Evolutionary conservation across 192 early-diverging fungal genomes (phyloP).

Genomic region (Entomortierella parvispora): DNA sequence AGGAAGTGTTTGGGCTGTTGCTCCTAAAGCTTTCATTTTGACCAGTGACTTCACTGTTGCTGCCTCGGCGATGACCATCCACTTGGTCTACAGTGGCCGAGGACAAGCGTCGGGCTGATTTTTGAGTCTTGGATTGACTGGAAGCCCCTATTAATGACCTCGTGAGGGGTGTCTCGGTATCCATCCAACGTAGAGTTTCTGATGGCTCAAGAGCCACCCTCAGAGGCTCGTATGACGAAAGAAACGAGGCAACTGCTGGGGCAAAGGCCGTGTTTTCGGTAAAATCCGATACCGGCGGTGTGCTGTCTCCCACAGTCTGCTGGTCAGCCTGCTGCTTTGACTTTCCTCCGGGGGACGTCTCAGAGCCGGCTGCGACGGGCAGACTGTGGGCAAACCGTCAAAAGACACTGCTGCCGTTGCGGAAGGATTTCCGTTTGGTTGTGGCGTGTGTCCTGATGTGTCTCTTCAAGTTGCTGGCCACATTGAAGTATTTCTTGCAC

Average conservation of each 20-base stretch:
- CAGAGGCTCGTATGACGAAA: too few relatives aligned
- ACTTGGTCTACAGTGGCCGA: background rate
- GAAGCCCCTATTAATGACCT: background rate
- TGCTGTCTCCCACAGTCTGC: background rate
- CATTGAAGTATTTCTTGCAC: conserved; percentile 39
- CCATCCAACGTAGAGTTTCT: conserved; percentile 21
- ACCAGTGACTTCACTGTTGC: background rate
- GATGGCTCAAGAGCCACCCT: background rate
- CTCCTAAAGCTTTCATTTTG: too few relatives aligned
- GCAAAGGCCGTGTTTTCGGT: too few relatives aligned
- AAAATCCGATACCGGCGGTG: too few relatives aligned
- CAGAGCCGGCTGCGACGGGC: background rate
- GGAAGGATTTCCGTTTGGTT: conserved; percentile 21
- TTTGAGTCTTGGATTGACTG: background rate
- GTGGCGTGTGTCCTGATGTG: conserved; percentile 36
- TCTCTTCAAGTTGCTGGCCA: conserved; percentile 44
- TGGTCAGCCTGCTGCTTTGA: background rate
- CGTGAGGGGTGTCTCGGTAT: conserved; percentile 14
- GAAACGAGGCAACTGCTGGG: too few relatives aligned
- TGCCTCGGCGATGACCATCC: background rate
- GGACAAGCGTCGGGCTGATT: background rate
- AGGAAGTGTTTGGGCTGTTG: too few relatives aligned
- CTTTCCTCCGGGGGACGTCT: background rate
- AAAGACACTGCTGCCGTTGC: conserved; percentile 24
- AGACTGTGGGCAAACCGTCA: conserved; percentile 28